phyloP scores from a whole-genome alignment of 176 grass and related monocot genomes.

The Olyra latifolia region DNA sequence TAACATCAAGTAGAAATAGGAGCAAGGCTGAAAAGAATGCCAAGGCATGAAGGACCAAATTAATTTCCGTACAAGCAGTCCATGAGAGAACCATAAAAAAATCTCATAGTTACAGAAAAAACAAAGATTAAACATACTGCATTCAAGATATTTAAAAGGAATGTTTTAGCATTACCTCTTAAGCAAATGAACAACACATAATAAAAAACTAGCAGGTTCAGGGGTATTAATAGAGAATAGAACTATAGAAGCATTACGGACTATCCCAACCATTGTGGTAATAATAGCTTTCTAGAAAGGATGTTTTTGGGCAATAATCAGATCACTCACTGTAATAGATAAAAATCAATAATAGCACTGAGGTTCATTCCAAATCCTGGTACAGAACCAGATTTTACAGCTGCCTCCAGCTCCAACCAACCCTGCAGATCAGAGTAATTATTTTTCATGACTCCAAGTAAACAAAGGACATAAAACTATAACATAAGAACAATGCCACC shows the following conservation, averaged over 20 bases:
- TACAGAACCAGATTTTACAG: constrained; percentile 57
- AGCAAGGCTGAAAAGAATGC: background rate
- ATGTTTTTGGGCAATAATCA: background rate
- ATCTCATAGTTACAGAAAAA: background rate
- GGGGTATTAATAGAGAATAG: background rate
- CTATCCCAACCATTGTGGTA: background rate
- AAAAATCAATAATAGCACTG: constrained; percentile 62
- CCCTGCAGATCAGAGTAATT: constrained; percentile 39
- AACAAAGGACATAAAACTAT: constrained; percentile 24
- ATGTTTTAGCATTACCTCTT: background rate
- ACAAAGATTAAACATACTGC: background rate
- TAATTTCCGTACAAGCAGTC: constrained; percentile 4
- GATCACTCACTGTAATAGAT: constrained; percentile 69
- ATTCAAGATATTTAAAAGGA: constrained; percentile 1
- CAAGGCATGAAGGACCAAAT: background rate
- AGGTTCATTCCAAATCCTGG: constrained; percentile 69
- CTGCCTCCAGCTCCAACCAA: constrained; percentile 76
- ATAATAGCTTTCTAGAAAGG: constrained; percentile 4
- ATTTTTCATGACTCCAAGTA: background rate
- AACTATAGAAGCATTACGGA: background rate
- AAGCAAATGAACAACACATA: background rate
- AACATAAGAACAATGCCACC: constrained; percentile 52
- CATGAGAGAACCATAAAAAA: background rate
- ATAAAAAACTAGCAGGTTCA: constrained; percentile 28
- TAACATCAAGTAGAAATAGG: background rate